Conservation (phyloP, 2,329 filamentous ascomycete genomes). For the Ascochyta clinopodiicola region DNA sequence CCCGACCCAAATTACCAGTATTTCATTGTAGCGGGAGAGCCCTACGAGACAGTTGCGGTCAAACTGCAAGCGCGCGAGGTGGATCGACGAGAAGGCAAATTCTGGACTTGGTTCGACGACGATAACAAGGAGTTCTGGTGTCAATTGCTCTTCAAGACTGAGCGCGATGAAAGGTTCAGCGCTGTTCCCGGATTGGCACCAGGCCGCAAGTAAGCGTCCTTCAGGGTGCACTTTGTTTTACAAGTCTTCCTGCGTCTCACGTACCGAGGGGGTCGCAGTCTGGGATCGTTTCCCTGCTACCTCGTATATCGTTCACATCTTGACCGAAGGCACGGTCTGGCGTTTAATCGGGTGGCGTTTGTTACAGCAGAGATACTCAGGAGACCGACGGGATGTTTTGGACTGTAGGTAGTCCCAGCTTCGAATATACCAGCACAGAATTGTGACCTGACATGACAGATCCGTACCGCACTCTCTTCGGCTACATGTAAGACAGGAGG, state of each 20-base stretch:
- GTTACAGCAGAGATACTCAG: neutral
- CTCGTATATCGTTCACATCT: neutral
- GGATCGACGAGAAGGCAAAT: constrained; percentile 84
- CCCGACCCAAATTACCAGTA: constrained; percentile 94
- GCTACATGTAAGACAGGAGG: neutral
- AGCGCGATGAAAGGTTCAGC: constrained; percentile 87
- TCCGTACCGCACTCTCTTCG: neutral
- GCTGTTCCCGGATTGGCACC: constrained; percentile 70
- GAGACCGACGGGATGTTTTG: neutral
- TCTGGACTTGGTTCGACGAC: constrained; percentile 94
- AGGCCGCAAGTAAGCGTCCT: constrained; percentile 40
- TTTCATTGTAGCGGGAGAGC: constrained; percentile 91
- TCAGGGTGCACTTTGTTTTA: neutral
- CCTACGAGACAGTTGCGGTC: constrained; percentile 96
- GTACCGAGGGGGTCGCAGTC: neutral
- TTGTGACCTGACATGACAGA: constrained; percentile 25
- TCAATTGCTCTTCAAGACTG: constrained; percentile 97
- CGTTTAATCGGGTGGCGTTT: constrained; percentile 20
- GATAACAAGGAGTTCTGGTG: constrained; percentile 98
- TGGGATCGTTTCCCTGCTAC: neutral
- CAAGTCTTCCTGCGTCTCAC: neutral
- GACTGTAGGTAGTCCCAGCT: constrained; percentile 34
- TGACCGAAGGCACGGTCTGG: constrained; percentile 1
- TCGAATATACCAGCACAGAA: constrained; percentile 10
- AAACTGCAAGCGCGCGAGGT: constrained; percentile 95